Evolutionary conservation across 1,139 yeast genomes (phyloP), one percentile per base, ranked within the genome.

Genomic region (Yarrowia galli): DNA sequence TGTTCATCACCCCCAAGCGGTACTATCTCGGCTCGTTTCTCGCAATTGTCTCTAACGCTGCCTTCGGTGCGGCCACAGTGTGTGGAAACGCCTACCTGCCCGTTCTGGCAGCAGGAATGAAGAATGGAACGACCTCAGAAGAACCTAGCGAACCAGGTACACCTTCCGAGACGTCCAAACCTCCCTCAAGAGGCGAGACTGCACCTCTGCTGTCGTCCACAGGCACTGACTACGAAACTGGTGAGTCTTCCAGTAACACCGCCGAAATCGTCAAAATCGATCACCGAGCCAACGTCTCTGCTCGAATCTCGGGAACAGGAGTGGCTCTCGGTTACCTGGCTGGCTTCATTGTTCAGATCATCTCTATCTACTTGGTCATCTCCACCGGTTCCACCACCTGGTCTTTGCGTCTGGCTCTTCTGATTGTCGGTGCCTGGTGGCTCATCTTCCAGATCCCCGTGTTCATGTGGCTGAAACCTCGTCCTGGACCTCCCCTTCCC

Each of bases 81-180:
- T 87, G 91, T 70, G 92, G 91, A n/a, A 89, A 89, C 75, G 86
- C 92, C 1, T 84, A 85, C 70, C 75, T 89, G 45, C 91, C 92
- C 0, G 81, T 84, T 0, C 75, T 89, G 58, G 89, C 82, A 4
- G 78, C 81, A 63, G 77, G 80, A 63, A 77, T 77, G 68, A 74
- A 75, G 6, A 70, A 70, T 1, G 71, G 68, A 20, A 25, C 9
- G 13, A 40, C 61, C 7, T 18, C 46, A 1, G 48, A 51, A 10
- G 67, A 35, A 20, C 35, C 53, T 49, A 16, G 13, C 9, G 48
- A 32, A 36, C 36, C 38, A 16, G 12, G 35, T 10, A 25, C 54
- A 2, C 42, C 36, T 3, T 22, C 42, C 5, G 28, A 38, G 3
- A 48, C 53, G 9, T 48, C 53, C 10, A 48, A 48, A 12, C 53